A percentile compares a stretch with the other conserved stretches of the same genome.
Conservation (phyloP, 768 basidiomycete species). For the Suillus ampliporus region DNA sequence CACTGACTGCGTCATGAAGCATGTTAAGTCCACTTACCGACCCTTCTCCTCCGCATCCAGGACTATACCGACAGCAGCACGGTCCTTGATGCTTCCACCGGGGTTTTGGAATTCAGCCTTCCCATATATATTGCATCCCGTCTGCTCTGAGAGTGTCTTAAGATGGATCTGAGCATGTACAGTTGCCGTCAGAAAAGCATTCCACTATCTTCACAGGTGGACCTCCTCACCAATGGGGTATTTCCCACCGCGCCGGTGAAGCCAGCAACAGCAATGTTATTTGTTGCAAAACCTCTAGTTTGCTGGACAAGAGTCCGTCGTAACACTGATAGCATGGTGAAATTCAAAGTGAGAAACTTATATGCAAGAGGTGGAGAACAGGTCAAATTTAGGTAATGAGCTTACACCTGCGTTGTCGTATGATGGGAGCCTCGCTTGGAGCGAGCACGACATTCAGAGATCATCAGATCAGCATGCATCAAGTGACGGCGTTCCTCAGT, state of each 20-base stretch:
- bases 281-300: constrained; percentile 45
- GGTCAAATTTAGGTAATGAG: not conserved
- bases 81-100: constrained; percentile 97
- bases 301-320: constrained; percentile 32
- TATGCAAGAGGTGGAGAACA: not conserved
- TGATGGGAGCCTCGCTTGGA: not conserved
- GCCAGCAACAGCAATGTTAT: constrained; percentile 59
- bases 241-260: constrained; percentile 91
- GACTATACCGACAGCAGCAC: constrained; percentile 91
- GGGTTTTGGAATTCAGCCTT: constrained; percentile 99
- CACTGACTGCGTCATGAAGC: not conserved
- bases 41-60: constrained; percentile 87
- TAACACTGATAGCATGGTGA: constrained; percentile 38
- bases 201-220: not conserved
- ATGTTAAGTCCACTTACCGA: constrained; percentile 52
- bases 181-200: constrained; percentile 11
- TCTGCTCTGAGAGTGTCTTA: constrained; percentile 79
- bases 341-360: not conserved
- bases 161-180: constrained; percentile 70
- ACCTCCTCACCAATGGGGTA: constrained; percentile 79
- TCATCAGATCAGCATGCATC: no score
- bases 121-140: constrained; percentile 85
- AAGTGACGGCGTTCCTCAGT: not conserved
- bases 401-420: no score
- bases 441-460: constrained; percentile 6